phyloP scores from a whole-genome alignment of 768 basidiomycete genomes.

The Lactarius hatsudake region DNA sequence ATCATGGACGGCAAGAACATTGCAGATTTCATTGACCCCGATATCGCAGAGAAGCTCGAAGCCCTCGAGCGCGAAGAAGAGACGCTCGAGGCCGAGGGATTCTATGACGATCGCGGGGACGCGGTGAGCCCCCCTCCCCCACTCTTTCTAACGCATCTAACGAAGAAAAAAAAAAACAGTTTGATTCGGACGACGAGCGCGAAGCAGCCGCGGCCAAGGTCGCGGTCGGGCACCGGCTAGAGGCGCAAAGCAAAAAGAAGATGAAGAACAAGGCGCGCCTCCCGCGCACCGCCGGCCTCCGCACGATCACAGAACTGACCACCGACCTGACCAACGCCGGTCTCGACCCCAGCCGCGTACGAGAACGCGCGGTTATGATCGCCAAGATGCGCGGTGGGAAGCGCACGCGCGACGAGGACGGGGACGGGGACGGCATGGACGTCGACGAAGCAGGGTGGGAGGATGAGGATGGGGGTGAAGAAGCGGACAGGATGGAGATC shows the following conservation, averaged over 20 bases:
- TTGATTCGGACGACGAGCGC: conserved; percentile 68
- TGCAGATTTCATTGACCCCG: conserved; percentile 97
- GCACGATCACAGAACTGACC: conserved; percentile 71
- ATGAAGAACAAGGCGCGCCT: conserved; percentile 81
- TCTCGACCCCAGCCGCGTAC: conserved; percentile 80
- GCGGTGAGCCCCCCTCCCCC: conserved; percentile 50
- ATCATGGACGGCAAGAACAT: conserved; percentile 98
- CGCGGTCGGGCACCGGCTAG: conserved; percentile 64
- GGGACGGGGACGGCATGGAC: conserved; percentile 35
- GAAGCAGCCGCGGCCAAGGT: conserved; percentile 62
- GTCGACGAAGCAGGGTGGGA: conserved; percentile 37
- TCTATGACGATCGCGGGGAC: conserved; percentile 88
- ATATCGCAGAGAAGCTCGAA: conserved; percentile 95
- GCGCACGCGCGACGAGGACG: conserved; percentile 51
- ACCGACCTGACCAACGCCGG: conserved; percentile 83
- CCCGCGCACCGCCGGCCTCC: conserved; percentile 70
- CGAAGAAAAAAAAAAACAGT: conserved; percentile 29
- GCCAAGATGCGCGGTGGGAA: conserved; percentile 72
- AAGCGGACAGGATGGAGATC: conserved; percentile 36
- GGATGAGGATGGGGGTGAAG: conserved; percentile 37
- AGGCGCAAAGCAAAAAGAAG: conserved; percentile 80
- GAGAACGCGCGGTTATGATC: conserved; percentile 83
- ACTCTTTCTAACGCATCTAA: background rate
- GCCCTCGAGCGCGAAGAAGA: conserved; percentile 97
- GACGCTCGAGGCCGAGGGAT: conserved; percentile 88